A percentile compares a stretch with the other conserved stretches of the same genome.
These are phyloP conservation scores for Podaxis pistillaris DNA, from an alignment of 768 basidiomycete genomes.

Conservation along the genomic window DNA sequence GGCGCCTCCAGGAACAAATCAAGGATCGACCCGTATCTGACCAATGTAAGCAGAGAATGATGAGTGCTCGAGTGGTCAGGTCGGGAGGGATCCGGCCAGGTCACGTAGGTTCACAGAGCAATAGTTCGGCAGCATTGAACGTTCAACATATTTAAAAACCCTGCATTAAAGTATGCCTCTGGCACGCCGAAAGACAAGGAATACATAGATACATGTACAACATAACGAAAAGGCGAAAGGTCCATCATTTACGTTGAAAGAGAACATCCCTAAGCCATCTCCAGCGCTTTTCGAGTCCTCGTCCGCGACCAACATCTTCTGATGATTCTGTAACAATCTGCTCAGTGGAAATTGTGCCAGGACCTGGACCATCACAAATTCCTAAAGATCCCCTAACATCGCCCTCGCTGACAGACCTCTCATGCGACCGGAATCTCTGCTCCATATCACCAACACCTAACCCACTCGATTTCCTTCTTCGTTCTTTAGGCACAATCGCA, in stretches of 20 bases:
- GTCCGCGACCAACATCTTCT: not conserved
- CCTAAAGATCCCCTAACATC: conserved; percentile 26
- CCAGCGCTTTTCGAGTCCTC: conserved; percentile 20
- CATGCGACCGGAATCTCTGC: conserved; percentile 21
- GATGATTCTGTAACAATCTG: not conserved
- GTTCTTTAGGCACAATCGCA: conserved; percentile 54
- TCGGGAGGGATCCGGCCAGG: too few relatives aligned
- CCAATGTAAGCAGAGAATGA: not conserved
- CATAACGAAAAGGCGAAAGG: not conserved
- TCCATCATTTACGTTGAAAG: not conserved
- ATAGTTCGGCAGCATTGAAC: not conserved
- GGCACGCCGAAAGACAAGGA: not conserved
- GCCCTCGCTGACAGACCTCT: conserved; percentile 55
- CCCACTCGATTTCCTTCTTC: conserved; percentile 44
- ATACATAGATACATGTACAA: not conserved
- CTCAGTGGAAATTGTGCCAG: not conserved
- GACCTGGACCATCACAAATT: not conserved
- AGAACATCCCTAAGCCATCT: conserved; percentile 27
- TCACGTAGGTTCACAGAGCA: too few relatives aligned
- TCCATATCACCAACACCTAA: conserved; percentile 21
- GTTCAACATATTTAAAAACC: not conserved
- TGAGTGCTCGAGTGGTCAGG: not conserved
- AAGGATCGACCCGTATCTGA: not conserved
- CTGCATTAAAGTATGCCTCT: not conserved
- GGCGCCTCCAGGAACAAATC: not conserved